These are phyloP conservation scores for Calonectria leucothoes DNA, from an alignment of 2,329 filamentous ascomycete genomes.

Conservation along the genomic window DNA sequence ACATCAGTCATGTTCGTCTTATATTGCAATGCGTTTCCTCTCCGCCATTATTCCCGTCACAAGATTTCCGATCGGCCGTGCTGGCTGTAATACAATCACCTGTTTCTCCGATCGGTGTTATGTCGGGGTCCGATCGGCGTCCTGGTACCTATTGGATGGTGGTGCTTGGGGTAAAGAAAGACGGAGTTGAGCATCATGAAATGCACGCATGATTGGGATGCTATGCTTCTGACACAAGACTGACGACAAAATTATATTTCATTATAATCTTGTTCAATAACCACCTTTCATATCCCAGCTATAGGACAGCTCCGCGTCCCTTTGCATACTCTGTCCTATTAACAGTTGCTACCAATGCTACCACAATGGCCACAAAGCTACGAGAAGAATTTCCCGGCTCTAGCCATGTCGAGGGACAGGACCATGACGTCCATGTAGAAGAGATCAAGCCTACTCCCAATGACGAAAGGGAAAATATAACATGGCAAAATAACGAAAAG, in stretches of 20 bases:
- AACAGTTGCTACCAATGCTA: too few species aligned
- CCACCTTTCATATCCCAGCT: not conserved
- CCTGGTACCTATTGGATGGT: not conserved
- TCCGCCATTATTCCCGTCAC: not conserved
- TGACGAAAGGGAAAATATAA: not conserved
- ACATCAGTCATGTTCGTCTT: not conserved
- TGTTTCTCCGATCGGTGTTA: not conserved
- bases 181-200: not conserved
- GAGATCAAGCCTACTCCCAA: not conserved
- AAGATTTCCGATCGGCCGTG: not conserved
- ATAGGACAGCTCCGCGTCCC: not conserved
- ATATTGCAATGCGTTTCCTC: not conserved
- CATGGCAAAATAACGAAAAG: not conserved
- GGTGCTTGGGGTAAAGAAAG: not conserved
- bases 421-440: not conserved
- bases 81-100: not conserved
- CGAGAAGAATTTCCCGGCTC: not conserved
- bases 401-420: not conserved
- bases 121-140: not conserved
- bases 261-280: not conserved
- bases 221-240: not conserved
- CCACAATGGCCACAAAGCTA: not conserved
- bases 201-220: not conserved
- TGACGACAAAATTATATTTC: not conserved
- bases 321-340: not conserved